These are phyloP conservation scores for Gnomoniopsis sp. DNA, from an alignment of 2,329 filamentous ascomycete species.

Conservation along the genomic window DNA sequence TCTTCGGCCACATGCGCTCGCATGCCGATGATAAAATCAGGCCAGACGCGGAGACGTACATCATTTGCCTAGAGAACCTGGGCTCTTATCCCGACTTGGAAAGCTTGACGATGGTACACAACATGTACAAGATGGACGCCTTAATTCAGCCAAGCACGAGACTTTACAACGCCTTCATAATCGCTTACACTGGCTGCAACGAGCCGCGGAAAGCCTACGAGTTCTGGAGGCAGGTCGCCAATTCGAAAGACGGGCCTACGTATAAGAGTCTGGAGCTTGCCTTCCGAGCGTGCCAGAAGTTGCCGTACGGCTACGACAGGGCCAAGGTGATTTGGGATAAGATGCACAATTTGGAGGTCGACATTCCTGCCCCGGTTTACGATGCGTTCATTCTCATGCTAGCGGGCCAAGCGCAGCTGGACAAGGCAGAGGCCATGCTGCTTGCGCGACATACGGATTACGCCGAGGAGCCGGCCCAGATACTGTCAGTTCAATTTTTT, in stretches of 20 bases:
- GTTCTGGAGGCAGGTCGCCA: constrained; percentile 82
- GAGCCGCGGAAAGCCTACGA: constrained; percentile 65
- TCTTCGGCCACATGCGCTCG: constrained; percentile 93
- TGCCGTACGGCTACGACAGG: constrained; percentile 53
- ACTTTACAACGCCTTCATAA: constrained; percentile 81
- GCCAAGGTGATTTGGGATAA: constrained; percentile 69
- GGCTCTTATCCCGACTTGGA: constrained; percentile 58
- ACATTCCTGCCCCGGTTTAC: constrained; percentile 71
- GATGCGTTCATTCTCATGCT: constrained; percentile 74
- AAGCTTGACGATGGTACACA: constrained; percentile 74
- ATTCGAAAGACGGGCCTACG: constrained; percentile 79
- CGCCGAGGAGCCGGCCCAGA: constrained; percentile 63
- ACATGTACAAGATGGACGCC: constrained; percentile 93
- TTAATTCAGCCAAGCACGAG: constrained; percentile 71
- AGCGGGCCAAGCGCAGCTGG: constrained; percentile 67
- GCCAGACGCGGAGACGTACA: constrained; percentile 72
- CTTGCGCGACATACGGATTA: constrained; percentile 63
- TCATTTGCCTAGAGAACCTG: constrained; percentile 73
- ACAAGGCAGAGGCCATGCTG: constrained; percentile 65
- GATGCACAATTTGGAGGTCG: constrained; percentile 71
- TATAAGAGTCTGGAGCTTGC: constrained; percentile 78
- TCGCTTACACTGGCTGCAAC: constrained; percentile 73
- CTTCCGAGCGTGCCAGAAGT: constrained; percentile 72
- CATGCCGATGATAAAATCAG: constrained; percentile 60
- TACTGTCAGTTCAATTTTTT: constrained; percentile 56